Conservation (phyloP, 768 basidiomycete genomes). For the Rossbeevera mucosa region DNA sequence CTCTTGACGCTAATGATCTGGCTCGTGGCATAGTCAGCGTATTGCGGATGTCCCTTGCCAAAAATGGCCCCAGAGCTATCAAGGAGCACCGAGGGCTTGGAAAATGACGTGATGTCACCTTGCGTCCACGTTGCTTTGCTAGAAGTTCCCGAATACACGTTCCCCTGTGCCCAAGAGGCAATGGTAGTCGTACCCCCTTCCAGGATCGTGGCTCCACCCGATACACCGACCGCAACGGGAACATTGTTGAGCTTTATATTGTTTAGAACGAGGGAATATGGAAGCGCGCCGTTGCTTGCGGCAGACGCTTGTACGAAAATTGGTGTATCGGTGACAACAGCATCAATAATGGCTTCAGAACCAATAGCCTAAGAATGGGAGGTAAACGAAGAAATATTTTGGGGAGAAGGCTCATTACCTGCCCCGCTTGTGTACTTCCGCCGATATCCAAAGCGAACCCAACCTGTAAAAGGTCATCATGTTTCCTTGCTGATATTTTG, state of each 20-base stretch:
- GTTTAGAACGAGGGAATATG: conserved; percentile 34
- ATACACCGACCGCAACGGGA: conserved; percentile 30
- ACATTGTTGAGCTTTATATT: conserved; percentile 35
- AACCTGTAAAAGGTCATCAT: conserved; percentile 19
- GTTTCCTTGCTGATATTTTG: neutral
- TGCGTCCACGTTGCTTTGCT: conserved; percentile 45
- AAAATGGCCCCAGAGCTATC: conserved; percentile 57
- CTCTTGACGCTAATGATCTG: conserved; percentile 69
- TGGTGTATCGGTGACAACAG: conserved; percentile 41
- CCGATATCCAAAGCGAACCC: conserved; percentile 45
- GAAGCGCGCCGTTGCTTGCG: conserved; percentile 24
- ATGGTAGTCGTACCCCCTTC: conserved; percentile 33
- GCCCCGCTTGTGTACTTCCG: conserved; percentile 26
- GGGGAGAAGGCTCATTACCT: conserved; percentile 23
- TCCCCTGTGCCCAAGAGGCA: conserved; percentile 69
- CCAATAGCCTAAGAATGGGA: conserved; percentile 34
- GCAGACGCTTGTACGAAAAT: conserved; percentile 39
- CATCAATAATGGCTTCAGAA: conserved; percentile 43
- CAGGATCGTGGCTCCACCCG: conserved; percentile 31
- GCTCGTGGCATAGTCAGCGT: conserved; percentile 49
- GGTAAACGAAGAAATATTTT: neutral
- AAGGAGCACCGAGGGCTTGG: conserved; percentile 53
- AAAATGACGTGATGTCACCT: conserved; percentile 38
- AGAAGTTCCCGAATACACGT: conserved; percentile 56
- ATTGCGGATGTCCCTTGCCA: conserved; percentile 62